Percentiles rank a stretch among this genome's conserved stretches.
Conservation (phyloP, 768 basidiomycete species). For the Tubosaeta brunneosetosa region DNA sequence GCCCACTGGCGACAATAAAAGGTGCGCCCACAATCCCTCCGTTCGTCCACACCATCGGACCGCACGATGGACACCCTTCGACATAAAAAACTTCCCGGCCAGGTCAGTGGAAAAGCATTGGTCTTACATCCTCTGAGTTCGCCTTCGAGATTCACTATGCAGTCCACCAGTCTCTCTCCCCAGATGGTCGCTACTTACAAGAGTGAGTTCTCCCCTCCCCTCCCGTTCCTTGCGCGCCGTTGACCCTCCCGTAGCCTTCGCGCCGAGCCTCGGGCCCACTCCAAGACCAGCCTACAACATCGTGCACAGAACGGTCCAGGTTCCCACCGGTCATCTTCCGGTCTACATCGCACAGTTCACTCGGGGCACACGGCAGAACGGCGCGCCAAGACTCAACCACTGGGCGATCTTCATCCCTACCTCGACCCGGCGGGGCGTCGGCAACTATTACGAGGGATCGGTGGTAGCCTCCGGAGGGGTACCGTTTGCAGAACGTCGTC, state of each 20-base stretch:
- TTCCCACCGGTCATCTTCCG: slow-evolving; percentile 11
- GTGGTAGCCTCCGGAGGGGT: slow-evolving; percentile 7
- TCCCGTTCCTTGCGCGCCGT: no score
- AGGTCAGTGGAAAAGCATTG: slow-evolving; percentile 2
- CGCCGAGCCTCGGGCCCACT: background rate
- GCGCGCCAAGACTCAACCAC: slow-evolving; percentile 1
- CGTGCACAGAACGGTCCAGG: slow-evolving; percentile 7
- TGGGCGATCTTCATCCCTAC: slow-evolving; percentile 25
- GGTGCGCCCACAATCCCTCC: background rate
- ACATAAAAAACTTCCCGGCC: slow-evolving; percentile 9
- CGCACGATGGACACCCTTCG: background rate
- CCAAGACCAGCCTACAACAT: slow-evolving; percentile 4
- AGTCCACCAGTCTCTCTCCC: background rate
- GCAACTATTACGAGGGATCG: slow-evolving; percentile 21
- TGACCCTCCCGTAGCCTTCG: slow-evolving; percentile 7
- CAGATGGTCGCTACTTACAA: slow-evolving; percentile 6
- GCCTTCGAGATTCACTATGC: slow-evolving; percentile 4
- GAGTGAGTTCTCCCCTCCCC: background rate
- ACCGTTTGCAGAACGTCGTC: slow-evolving; percentile 13
- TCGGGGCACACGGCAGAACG: background rate
- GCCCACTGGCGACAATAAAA: background rate
- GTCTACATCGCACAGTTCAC: slow-evolving; percentile 15
- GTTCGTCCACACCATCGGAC: background rate
- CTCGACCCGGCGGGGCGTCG: slow-evolving; percentile 13
- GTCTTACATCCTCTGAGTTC: background rate